These are phyloP conservation scores for Pilaira anomala DNA, from an alignment of 192 early-diverging fungal genomes.

Conservation along the genomic window DNA sequence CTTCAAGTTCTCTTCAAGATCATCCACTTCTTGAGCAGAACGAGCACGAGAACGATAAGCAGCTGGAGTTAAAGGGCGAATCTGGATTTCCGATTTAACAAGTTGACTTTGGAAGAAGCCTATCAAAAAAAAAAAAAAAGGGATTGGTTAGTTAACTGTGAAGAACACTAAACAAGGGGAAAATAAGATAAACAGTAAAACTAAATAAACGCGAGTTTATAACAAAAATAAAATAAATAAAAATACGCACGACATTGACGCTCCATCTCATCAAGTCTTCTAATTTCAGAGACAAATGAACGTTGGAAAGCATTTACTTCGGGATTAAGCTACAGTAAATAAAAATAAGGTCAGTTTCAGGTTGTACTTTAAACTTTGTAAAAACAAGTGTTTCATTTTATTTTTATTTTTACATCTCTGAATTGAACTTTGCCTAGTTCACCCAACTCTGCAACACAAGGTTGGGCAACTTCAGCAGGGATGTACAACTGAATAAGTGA, in stretches of 20 bases:
- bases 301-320: constrained; percentile 96
- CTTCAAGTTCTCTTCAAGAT: constrained; percentile 76
- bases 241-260: constrained; percentile 79
- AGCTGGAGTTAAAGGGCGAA: constrained; percentile 46
- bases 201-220: not conserved
- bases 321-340: constrained; percentile 76
- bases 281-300: constrained; percentile 91
- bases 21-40: constrained; percentile 89
- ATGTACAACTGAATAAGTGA: constrained; percentile 94
- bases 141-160: too few species aligned
- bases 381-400: too few species aligned
- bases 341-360: not conserved
- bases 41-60: constrained; percentile 58
- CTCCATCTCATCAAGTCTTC: constrained; percentile 96
- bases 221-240: not conserved
- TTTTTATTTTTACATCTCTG: constrained; percentile 69
- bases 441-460: constrained; percentile 89
- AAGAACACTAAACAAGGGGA: not conserved
- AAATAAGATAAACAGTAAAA: not conserved
- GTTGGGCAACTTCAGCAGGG: constrained; percentile 89
- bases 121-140: constrained; percentile 30
- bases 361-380: not conserved
- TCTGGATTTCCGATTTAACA: constrained; percentile 68
- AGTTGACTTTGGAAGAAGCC: constrained; percentile 83
- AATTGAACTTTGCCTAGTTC: constrained; percentile 94